These are phyloP conservation scores for Rubroshorea leprosula DNA, from an alignment of 345 rosid genomes.

Conservation along the genomic window DNA sequence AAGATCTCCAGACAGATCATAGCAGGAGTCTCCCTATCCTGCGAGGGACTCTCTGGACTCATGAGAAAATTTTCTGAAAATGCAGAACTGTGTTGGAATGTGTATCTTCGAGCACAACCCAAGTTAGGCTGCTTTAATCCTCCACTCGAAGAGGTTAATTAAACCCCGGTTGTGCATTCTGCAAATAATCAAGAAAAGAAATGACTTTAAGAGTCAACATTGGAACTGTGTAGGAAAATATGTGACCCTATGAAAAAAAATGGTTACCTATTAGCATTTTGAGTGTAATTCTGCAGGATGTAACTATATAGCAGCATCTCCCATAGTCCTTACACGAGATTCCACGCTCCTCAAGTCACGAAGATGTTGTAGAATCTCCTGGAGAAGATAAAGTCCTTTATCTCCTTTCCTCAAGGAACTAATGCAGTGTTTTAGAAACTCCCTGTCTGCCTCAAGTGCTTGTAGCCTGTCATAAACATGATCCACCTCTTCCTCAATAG, in stretches of 20 bases:
- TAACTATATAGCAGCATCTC: slow-evolving; percentile 25
- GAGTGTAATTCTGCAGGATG: slow-evolving; percentile 1
- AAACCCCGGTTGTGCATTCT: slow-evolving; percentile 24
- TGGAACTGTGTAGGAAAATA: neutral
- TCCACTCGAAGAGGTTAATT: slow-evolving; percentile 12
- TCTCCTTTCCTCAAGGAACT: slow-evolving; percentile 89
- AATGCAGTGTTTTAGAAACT: slow-evolving; percentile 78
- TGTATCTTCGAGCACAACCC: neutral
- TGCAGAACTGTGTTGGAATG: slow-evolving; percentile 11
- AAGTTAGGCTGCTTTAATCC: slow-evolving; percentile 4
- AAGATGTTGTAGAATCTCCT: slow-evolving; percentile 81
- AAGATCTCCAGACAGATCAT: slow-evolving; percentile 17
- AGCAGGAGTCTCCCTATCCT: slow-evolving; percentile 32
- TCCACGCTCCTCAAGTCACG: slow-evolving; percentile 70
- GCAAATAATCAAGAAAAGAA: slow-evolving; percentile 9
- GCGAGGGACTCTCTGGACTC: slow-evolving; percentile 22
- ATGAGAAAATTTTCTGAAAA: neutral
- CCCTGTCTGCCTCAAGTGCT: slow-evolving; percentile 88
- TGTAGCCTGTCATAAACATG: slow-evolving; percentile 82
- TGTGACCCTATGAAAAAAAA: neutral
- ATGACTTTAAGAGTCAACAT: neutral
- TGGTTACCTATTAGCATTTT: slow-evolving; percentile 27
- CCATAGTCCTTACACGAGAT: slow-evolving; percentile 36
- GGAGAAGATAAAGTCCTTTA: slow-evolving; percentile 71
- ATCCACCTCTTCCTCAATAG: slow-evolving; percentile 74